Base-by-base conservation (phyloP, 805 yeast genomes). In the Huiozyma naganishii region DNA sequence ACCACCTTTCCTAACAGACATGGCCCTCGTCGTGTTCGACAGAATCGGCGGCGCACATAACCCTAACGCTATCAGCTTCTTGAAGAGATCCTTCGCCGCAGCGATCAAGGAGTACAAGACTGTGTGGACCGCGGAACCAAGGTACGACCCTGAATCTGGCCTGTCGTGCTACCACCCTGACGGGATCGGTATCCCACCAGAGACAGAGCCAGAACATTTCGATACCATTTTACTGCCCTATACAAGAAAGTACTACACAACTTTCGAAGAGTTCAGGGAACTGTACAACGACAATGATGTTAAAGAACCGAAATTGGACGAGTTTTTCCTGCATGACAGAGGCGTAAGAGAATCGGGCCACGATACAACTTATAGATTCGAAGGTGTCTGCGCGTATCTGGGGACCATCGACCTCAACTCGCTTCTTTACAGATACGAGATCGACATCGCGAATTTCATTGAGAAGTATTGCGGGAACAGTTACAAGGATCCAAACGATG, bases 311-410 rank as follows among this genome's bases (percentile, higher is more conserved):
- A 77, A 70, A n/a, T 69, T 90, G 47, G 97, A 92, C 56, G 88
- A 78, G 49, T 90, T 85, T 59, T 85, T 90, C 59, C 62, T 84
- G 41, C 95, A 90, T 58, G 98, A 90, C 61, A 71, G 97, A 46
- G 97, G 95, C 1, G 95, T 90, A 8, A 76, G 98, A 58, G 98
- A 90, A 64, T 80, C 92, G 30, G 98, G 98, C 1, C 97, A 92
- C 60, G 98, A 90, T 59, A 92, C 97, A 0, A 72, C 90, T 1
- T 87, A 89, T 57, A 71, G 98, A 54, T 69, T 92, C 42, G 96
- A 89, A 64, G 95, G 95, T 34, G 74, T 77, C 37, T 87, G 95
- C 63, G 96, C 95, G 0, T 70, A 83, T 58, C 67, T 90, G 51
- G 96, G 95, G 1, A 90, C 97, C 0, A 80, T 90, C 40, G 98